These are phyloP conservation scores for Taphrina populina DNA, from an alignment of 1,139 yeast genomes.

Conservation along the genomic window DNA sequence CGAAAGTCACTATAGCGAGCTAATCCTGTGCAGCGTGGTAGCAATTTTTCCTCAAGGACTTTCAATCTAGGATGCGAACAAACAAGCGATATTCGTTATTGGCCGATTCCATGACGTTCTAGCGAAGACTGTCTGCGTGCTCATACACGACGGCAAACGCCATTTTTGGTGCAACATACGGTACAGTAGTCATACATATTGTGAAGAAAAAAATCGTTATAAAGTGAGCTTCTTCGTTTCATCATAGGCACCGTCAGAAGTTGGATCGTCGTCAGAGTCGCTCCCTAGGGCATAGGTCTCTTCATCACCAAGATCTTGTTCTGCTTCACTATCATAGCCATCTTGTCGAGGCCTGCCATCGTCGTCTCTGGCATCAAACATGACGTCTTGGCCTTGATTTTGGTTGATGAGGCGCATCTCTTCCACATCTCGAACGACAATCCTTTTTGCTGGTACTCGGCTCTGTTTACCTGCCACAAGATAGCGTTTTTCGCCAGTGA, in stretches of 20 bases:
- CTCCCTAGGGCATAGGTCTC: conserved; percentile 14
- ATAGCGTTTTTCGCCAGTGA: conserved; percentile 39
- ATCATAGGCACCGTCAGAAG: not conserved
- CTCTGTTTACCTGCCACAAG: conserved; percentile 18
- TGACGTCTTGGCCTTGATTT: not conserved
- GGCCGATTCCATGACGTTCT: no score
- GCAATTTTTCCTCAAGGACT: no score
- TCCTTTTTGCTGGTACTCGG: not conserved
- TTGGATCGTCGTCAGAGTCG: not conserved
- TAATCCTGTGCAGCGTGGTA: no score
- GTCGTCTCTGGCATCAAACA: not conserved
- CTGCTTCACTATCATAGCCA: conserved; percentile 2
- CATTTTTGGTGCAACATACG: no score
- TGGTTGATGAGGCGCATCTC: conserved; percentile 21
- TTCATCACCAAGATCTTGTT: conserved; percentile 14
- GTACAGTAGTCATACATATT: no score
- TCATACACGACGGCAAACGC: no score
- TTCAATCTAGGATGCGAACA: no score
- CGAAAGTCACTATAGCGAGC: no score
- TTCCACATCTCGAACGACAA: conserved; percentile 1
- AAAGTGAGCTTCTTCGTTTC: conserved; percentile 7
- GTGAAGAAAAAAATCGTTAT: no score
- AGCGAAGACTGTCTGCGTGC: no score
- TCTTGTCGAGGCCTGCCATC: not conserved
- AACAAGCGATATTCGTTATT: no score